phyloP scores from a whole-genome alignment of 176 grass and related monocot genomes.

The Dactylis glomerata region DNA sequence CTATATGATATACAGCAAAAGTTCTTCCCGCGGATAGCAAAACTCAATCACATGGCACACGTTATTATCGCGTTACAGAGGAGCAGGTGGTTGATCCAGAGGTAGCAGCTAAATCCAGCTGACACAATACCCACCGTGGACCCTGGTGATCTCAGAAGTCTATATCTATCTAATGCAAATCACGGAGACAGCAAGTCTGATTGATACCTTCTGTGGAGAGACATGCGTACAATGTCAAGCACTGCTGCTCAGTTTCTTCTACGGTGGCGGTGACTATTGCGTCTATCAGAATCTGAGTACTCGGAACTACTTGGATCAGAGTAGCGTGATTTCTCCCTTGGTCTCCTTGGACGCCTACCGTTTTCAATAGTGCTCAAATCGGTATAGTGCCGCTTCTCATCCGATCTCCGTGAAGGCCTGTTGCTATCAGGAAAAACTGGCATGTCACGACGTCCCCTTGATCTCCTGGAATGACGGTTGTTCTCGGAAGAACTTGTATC shows the following conservation, averaged over 20 bases:
- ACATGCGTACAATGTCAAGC: not conserved
- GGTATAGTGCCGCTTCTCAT: not conserved
- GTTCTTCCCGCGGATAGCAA: not conserved
- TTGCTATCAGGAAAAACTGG: slow-evolving; percentile 10
- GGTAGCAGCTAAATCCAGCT: not conserved
- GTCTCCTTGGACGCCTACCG: slow-evolving; percentile 26
- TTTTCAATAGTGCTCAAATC: not conserved
- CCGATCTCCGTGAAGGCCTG: not conserved
- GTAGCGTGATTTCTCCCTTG: slow-evolving; percentile 16
- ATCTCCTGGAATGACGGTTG: slow-evolving; percentile 27
- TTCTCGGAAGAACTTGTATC: slow-evolving; percentile 23
- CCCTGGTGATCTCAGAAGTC: not conserved
- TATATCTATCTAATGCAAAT: slow-evolving; percentile 1
- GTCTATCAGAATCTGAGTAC: slow-evolving; percentile 25
- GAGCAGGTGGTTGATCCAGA: not conserved
- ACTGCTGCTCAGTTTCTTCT: slow-evolving; percentile 32
- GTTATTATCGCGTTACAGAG: not conserved
- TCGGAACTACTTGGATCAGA: slow-evolving; percentile 33
- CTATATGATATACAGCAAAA: not conserved
- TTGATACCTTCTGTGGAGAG: not conserved
- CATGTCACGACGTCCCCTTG: not conserved
- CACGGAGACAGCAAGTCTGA: not conserved
- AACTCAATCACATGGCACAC: not conserved
- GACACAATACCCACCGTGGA: not conserved
- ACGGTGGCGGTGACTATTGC: slow-evolving; percentile 4